A percentile compares a stretch with the other conserved stretches of the same genome.
Conservation (phyloP, 179 eudicot genomes). For the Spinacia oleracea region DNA sequence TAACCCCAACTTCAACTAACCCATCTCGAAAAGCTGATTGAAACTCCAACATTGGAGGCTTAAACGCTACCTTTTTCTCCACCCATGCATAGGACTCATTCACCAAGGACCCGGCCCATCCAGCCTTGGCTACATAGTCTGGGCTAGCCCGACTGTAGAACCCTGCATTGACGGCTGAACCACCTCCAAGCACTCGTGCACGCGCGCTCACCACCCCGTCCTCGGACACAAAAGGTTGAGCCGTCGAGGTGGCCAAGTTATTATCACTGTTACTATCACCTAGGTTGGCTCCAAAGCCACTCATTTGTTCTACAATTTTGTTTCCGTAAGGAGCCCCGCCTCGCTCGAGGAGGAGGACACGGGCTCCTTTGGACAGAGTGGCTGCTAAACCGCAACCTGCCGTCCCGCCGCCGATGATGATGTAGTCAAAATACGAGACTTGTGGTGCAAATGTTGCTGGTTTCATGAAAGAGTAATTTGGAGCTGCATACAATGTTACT, state of each 20-base stretch:
- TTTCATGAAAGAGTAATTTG: slow-evolving; percentile 30
- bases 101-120: slow-evolving; percentile 29
- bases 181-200: slow-evolving; percentile 33
- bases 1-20: slow-evolving; percentile 59
- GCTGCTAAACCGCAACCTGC: slow-evolving; percentile 32
- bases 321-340: slow-evolving; percentile 37
- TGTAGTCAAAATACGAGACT: slow-evolving; percentile 30
- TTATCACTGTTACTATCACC: slow-evolving; percentile 1
- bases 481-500: slow-evolving; percentile 20
- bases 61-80: slow-evolving; percentile 37
- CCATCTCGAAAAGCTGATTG: slow-evolving; percentile 43
- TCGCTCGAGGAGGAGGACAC: slow-evolving; percentile 34
- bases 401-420: slow-evolving; percentile 34
- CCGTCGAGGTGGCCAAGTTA: slow-evolving; percentile 3
- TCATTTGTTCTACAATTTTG: slow-evolving; percentile 23
- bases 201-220: slow-evolving; percentile 37
- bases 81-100: slow-evolving; percentile 39
- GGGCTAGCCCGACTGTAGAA: slow-evolving; percentile 33
- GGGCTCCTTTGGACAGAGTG: slow-evolving; percentile 32
- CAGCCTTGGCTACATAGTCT: slow-evolving; percentile 19
- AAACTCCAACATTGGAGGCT: slow-evolving; percentile 28
- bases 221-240: slow-evolving; percentile 36
- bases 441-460: slow-evolving; percentile 26
- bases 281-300: slow-evolving; percentile 30
- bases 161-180: slow-evolving; percentile 41